Conservation (phyloP, 2,329 filamentous ascomycete genomes). For the Fusarium siculi region DNA sequence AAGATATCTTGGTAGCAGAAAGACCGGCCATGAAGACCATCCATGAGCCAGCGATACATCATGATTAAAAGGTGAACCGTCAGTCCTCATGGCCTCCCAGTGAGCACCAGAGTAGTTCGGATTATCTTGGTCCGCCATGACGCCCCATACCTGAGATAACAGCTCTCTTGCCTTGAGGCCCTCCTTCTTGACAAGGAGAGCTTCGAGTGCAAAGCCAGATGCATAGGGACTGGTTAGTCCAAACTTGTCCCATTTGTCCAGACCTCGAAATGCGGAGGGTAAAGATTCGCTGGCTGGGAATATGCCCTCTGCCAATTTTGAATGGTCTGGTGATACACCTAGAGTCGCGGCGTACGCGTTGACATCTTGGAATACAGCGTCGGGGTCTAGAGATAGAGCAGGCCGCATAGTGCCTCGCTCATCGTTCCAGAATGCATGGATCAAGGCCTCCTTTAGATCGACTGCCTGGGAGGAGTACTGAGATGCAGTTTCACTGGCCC, state of each 20-base stretch:
- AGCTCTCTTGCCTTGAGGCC: not conserved
- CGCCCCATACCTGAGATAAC: not conserved
- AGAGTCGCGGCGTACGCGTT: not conserved
- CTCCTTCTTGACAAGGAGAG: not conserved
- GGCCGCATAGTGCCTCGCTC: not conserved
- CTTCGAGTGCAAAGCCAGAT: not conserved
- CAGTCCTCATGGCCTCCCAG: not conserved
- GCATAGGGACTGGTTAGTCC: not conserved
- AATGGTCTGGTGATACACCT: not conserved
- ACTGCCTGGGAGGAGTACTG: not conserved
- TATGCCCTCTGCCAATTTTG: not conserved
- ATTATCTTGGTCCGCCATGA: not conserved
- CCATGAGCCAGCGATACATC: conserved; percentile 1
- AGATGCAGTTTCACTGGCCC: rapidly evolving
- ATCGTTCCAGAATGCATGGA: not conserved
- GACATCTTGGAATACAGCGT: conserved; percentile 1
- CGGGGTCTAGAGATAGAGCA: not conserved
- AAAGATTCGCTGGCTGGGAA: not conserved
- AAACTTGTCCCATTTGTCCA: not conserved
- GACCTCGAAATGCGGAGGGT: not conserved
- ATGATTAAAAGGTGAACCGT: not conserved
- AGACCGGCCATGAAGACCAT: conserved; percentile 2
- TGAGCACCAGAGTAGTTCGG: not conserved
- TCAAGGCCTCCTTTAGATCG: rapidly evolving
- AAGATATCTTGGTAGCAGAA: not conserved